These are phyloP conservation scores for Peziza echinospora DNA, from an alignment of 495 filamentous ascomycete genomes.

Conservation along the genomic window DNA sequence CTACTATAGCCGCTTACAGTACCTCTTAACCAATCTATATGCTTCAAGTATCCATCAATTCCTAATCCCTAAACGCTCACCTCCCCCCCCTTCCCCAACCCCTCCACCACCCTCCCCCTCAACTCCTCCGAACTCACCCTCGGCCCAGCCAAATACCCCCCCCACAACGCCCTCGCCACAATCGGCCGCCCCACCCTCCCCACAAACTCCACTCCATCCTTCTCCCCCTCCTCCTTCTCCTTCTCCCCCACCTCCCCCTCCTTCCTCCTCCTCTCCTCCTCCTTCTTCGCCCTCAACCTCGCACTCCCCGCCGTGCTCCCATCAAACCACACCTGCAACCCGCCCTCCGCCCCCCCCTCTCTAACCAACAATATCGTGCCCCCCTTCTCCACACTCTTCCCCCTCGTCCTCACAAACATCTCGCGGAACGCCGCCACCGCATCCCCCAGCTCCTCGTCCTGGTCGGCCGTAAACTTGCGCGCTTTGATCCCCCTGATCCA, in stretches of 20 bases:
- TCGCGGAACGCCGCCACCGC: conserved; percentile 54
- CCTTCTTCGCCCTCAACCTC: conserved; percentile 22
- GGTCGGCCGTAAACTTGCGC: conserved; percentile 26
- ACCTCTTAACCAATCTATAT: no score
- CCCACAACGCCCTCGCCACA: conserved; percentile 59
- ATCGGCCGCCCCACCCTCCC: neutral
- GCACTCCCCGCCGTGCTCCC: conserved; percentile 20
- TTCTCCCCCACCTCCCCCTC: conserved; percentile 56
- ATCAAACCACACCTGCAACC: conserved; percentile 47
- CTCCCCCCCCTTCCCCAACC: conserved; percentile 13
- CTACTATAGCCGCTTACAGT: no score
- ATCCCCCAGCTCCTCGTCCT: conserved; percentile 47
- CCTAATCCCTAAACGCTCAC: neutral
- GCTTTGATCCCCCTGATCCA: conserved; percentile 67
- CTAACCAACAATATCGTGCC: conserved; percentile 45
- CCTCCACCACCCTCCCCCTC: conserved; percentile 62
- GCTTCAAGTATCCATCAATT: no score
- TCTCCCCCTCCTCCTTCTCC: conserved; percentile 21
- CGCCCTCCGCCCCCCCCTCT: conserved; percentile 37
- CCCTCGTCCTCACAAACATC: conserved; percentile 47
- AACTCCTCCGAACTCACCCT: conserved; percentile 69
- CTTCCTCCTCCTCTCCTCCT: conserved; percentile 24
- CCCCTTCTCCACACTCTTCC: conserved; percentile 46
- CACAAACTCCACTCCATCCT: neutral
- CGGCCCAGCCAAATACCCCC: conserved; percentile 72